These are phyloP conservation scores for Phoma sp. DNA, from an alignment of 2,329 filamentous ascomycete species.

Conservation along the genomic window DNA sequence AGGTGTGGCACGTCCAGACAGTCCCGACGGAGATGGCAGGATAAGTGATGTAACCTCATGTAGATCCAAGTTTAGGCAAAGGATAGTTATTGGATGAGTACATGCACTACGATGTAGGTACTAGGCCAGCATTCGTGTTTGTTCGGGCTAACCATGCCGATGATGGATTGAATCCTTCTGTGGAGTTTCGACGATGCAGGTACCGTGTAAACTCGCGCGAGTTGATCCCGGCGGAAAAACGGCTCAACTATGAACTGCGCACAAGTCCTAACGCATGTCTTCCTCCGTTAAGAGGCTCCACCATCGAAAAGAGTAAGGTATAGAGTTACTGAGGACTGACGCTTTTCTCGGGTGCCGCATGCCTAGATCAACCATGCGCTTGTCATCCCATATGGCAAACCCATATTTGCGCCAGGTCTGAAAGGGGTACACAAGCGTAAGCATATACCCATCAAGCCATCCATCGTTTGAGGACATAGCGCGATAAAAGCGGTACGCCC, in stretches of 20 bases:
- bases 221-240: background rate
- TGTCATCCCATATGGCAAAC: conserved; percentile 19
- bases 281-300: conserved; percentile 10
- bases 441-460: conserved; percentile 6
- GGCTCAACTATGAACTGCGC: conserved; percentile 1
- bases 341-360: conserved; percentile 2
- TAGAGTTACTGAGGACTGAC: conserved; percentile 1
- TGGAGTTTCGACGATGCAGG: too few species aligned
- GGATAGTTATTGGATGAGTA: too few species aligned
- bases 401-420: conserved; percentile 13
- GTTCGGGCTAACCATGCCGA: too few species aligned
- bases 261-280: conserved; percentile 4
- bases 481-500: conserved; percentile 2
- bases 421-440: conserved; percentile 5
- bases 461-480: background rate
- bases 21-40: background rate
- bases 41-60: conserved; percentile 3
- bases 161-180: too few species aligned
- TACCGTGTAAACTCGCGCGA: too few species aligned
- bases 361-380: conserved; percentile 16
- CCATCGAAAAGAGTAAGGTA: conserved; percentile 7
- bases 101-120: too few species aligned
- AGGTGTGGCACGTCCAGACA: background rate
- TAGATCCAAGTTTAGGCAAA: background rate
- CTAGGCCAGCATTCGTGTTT: too few species aligned